These are phyloP conservation scores for Candida quercuum DNA, from an alignment of 805 yeast species.

Conservation along the genomic window DNA sequence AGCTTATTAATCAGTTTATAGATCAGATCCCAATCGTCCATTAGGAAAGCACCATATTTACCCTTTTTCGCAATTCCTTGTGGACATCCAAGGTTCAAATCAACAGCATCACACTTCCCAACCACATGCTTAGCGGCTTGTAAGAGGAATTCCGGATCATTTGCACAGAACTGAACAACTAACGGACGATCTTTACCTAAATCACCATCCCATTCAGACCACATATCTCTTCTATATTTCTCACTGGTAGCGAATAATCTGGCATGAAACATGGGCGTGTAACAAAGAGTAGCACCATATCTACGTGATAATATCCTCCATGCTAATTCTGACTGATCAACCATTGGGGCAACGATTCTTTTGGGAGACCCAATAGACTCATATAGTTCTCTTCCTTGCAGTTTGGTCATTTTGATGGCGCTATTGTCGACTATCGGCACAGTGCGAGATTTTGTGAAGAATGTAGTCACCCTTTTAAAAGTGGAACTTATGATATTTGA, in stretches of 20 bases:
- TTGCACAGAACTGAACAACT: conserved; percentile 94
- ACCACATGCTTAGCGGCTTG: conserved; percentile 79
- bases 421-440: too few species aligned
- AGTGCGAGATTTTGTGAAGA: not conserved
- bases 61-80: conserved; percentile 97
- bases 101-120: conserved; percentile 90
- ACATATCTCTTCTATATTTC: conserved; percentile 73
- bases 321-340: conserved; percentile 92
- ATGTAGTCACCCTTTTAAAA: not conserved
- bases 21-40: conserved; percentile 95
- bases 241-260: conserved; percentile 79
- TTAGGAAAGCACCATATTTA: conserved; percentile 88
- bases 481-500: not conserved
- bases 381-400: conserved; percentile 63
- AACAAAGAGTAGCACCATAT: conserved; percentile 91
- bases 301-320: conserved; percentile 85
- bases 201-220: conserved; percentile 72
- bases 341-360: conserved; percentile 97
- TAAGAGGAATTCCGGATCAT: conserved; percentile 80
- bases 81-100: conserved; percentile 94
- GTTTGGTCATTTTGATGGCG: conserved; percentile 15
- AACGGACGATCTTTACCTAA: conserved; percentile 69
- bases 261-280: conserved; percentile 97
- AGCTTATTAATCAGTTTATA: conserved; percentile 63
- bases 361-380: conserved; percentile 68